Evolutionary conservation across 78 protist species (phyloP), one percentile per base, ranked within the genome.

Genomic region (Guillardia theta): DNA sequence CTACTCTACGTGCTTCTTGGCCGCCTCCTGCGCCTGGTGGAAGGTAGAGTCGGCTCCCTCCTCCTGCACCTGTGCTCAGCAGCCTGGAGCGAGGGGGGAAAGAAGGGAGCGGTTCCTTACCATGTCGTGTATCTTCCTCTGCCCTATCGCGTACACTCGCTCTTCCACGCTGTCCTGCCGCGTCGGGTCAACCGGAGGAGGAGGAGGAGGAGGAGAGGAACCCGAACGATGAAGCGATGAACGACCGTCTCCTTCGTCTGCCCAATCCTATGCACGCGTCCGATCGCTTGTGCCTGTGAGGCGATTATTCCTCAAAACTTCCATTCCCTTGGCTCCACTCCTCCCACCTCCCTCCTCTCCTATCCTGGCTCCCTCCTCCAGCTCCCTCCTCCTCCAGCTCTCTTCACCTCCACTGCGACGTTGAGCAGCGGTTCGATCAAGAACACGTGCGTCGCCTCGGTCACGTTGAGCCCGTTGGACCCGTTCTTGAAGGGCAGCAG

Each of bases 371-470:
- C 30, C 10, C 15, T 50, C 58, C 15, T 50, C 30, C 10, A 15
- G 10, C 30, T 50, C 30, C 10, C 15, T 50, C 15, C 58, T 10
- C 30, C 58, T 10, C 15, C 30, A 50, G n/a, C n/a, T n/a, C n/a
- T 15, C 92, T 88, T 54, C 12, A 22, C 45, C 93, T 88, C 93
- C 6, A 50, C 93, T 0, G 53, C 93, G 41, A 18, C 64, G 93
- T 88, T 88, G 48, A 47, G 37, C 46, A n/a, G 30, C 64, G 93
- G 93, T 64, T 88, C 93, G 22, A 41, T 6, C 37, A 88, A 64
- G 62, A 88, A 88, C 45, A 88, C 93, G 62, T 47, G 53, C 64
- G 93, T 27, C 24, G 93, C 93, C 93, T 88, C 93, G 93, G n/a
- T 48, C 41, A 88, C 24, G 64, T 90, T 90, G 54, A 54, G 22